Base-by-base conservation (phyloP, 1,139 yeast species). In the Saccharomyces hybrid region DNA sequence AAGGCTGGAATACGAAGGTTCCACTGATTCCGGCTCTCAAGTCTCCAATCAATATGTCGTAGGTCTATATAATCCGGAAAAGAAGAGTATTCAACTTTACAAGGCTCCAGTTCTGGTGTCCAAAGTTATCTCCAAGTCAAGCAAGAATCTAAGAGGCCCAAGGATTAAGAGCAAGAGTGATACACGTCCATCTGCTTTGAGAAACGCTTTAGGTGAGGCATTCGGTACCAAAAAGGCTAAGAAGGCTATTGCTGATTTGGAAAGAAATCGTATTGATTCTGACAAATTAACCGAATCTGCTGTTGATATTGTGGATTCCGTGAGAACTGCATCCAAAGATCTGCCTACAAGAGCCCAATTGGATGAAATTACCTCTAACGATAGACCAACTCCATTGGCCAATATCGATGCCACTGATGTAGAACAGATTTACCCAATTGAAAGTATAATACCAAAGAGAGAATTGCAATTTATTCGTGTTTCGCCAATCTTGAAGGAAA, bases 211-310 rank as follows among this genome's bases (percentile, higher is more conserved):
- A 65, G 99, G 99, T 67, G 93, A 89, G 72, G 95, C 95, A 1
- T 93, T 93, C 64, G 99, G 99, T 79, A 91, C 99, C 58, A 89
- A 88, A 74, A 91, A 85, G 73, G 97, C 98, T 58, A 91, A 89
- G 74, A 86, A 88, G 66, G 96, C 96, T 42, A 88, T 95, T 67
- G 76, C 81, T 52, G 91, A 86, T 69, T 72, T 83, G 66, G 95
- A 86, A 67, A 82, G 86, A 71, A 93, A 93, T 73, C 80, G 86
- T 67, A 84, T 93, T 68, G 97, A 93, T 69, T 80, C 96, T 1
- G 95, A 82, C 52, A 82, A 83, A 71, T 78, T 91, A 61, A 86
- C 81, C 56, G 87, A 80, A 61, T 76, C 84, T 53, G 93, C 91
- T 68, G 71, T 82, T 60, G 96, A 88, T 63, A 90, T 93, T 64